Evolutionary conservation across 1,139 yeast species (phyloP).

Genomic region (Lodderomyces margitis): DNA sequence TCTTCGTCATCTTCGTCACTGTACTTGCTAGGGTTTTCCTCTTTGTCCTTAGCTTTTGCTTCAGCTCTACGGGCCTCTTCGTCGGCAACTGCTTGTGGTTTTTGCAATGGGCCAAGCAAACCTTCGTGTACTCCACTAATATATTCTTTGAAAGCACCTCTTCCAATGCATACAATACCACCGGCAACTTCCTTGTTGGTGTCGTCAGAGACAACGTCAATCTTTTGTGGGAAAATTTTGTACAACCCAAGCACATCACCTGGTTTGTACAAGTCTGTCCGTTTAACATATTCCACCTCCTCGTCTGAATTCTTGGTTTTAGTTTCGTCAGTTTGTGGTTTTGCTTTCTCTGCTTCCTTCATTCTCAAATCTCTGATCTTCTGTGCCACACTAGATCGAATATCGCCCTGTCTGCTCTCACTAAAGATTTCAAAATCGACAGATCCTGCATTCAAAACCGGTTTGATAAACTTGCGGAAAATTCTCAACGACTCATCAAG

Average conservation of each 20-base stretch:
- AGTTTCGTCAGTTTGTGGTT: slow-evolving; percentile 8
- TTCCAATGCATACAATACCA: slow-evolving; percentile 87
- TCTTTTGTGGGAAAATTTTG: slow-evolving; percentile 33
- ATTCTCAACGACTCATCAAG: slow-evolving; percentile 71
- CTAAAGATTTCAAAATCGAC: slow-evolving; percentile 77
- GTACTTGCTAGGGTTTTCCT: slow-evolving; percentile 49
- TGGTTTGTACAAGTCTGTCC: slow-evolving; percentile 47
- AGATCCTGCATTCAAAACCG: slow-evolving; percentile 82
- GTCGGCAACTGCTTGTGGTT: slow-evolving; percentile 43
- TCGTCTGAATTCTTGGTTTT: background rate
- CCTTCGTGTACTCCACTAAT: slow-evolving; percentile 92
- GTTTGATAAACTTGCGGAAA: slow-evolving; percentile 82
- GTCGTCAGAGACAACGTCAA: slow-evolving; percentile 47
- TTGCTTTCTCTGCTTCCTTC: slow-evolving; percentile 9
- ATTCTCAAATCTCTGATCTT: slow-evolving; percentile 70
- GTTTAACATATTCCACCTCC: slow-evolving; percentile 23
- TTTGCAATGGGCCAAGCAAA: slow-evolving; percentile 82
- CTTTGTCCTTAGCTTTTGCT: slow-evolving; percentile 18
- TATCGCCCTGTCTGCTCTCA: slow-evolving; percentile 85
- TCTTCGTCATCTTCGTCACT: slow-evolving; percentile 21
- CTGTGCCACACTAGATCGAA: slow-evolving; percentile 78
- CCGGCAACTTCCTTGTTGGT: slow-evolving; percentile 46
- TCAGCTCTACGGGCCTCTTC: slow-evolving; percentile 28
- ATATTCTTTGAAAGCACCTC: slow-evolving; percentile 96
- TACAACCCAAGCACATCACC: slow-evolving; percentile 61